Base-by-base conservation (phyloP, 2,329 filamentous ascomycete genomes). In the Aspergillus sp. region DNA sequence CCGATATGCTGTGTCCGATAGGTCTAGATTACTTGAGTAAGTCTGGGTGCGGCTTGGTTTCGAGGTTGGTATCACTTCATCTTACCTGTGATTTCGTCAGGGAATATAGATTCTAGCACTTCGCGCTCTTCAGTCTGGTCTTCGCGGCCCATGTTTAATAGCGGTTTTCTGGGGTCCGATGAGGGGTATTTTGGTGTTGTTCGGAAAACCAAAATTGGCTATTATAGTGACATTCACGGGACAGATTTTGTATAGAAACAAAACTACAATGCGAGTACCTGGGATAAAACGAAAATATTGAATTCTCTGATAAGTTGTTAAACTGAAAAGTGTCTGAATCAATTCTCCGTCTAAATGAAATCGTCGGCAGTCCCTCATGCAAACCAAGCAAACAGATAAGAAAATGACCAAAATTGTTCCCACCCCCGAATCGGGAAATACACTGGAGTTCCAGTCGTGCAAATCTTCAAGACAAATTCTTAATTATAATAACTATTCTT, bases 31-130 rank as follows among this genome's bases (percentile, higher is more conserved):
- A 15, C 12, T 41, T 33, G 46, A 48, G 37, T 47, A 12, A 48
- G 45, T 9, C 19, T 12, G 8, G 17, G 17, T 5, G 6, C 11
- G 40, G 4, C 4, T 24, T 30, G 44, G 5, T 12, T 27, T 48
- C 27, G 27, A 17, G n/a, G 5, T 19, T 2, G 11, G 4, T 30
- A 15, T 47, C 42, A 30, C 11, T 6, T 19, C 19, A 2, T 62
- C 75, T 48, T 70, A 93, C 92, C 89, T 83, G 88, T 93, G 67
- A 99, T 96, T 79, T 99, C 95, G 60, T 99, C 93, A 1, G 95
- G 92, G 67, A 98, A 99, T 71, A 99, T 99, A 60, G 93, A 97
- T 72, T 96, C 91, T 73, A 99, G 91, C 68, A 99, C 93, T 77
- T 99, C 95, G 61, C 93, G 88, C 83, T 99, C 95, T 79, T 99